Evolutionary conservation across 805 yeast genomes (phyloP).

Genomic region (Wickerhamiella lipophila): DNA sequence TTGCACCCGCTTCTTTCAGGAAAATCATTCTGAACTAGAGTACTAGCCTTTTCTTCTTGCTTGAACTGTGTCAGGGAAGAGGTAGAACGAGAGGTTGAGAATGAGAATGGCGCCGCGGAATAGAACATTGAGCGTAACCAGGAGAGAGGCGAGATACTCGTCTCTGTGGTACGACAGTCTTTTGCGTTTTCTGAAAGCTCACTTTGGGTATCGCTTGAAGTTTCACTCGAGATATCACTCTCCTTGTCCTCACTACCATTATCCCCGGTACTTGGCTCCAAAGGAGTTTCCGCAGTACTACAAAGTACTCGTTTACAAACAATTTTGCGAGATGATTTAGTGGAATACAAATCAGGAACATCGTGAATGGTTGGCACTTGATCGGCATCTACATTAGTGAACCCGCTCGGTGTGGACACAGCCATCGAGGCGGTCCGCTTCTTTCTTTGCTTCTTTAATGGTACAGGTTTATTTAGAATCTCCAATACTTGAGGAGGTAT

Average conservation of each 20-base stretch:
- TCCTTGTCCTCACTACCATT: background rate
- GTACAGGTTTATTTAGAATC: conserved; percentile 11
- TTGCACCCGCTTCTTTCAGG: conserved; percentile 6
- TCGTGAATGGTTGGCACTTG: background rate
- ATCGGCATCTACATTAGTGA: background rate
- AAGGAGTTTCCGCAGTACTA: background rate
- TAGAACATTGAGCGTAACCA: background rate
- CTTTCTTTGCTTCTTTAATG: background rate
- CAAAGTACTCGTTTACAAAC: background rate
- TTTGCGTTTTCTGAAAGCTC: background rate
- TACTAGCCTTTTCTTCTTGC: background rate
- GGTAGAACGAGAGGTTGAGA: background rate
- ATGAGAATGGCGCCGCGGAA: background rate
- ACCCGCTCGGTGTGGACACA: background rate
- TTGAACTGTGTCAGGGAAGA: background rate
- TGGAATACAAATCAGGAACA: background rate
- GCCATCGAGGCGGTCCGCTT: conserved; percentile 1
- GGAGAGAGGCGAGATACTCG: background rate
- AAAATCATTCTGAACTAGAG: conserved; percentile 2
- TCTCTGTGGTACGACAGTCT: background rate
- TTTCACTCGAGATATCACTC: background rate
- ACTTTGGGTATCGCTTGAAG: background rate
- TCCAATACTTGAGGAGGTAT: conserved; percentile 9
- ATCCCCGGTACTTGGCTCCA: background rate
- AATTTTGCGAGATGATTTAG: background rate